Percentiles rank a stretch among this genome's conserved stretches.
Evolutionary conservation across 306 rosid species (phyloP).

Genomic region (Morella rubra): DNA sequence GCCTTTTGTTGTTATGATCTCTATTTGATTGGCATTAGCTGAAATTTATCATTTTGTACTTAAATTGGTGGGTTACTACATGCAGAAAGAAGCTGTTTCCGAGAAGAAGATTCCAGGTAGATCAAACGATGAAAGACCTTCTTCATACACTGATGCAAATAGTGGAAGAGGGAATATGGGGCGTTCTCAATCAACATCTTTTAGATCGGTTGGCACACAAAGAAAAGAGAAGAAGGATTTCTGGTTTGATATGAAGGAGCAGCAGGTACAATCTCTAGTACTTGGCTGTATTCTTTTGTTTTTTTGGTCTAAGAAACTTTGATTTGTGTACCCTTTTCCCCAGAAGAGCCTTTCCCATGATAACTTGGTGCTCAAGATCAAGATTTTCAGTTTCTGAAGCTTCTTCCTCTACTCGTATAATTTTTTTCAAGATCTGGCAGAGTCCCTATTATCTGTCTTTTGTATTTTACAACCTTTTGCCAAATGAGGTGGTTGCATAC

Average conservation of each 20-base stretch:
- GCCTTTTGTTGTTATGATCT: not conserved
- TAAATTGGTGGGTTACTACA: slow-evolving; percentile 7
- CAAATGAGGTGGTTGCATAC: slow-evolving; percentile 16
- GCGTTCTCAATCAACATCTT: slow-evolving; percentile 42
- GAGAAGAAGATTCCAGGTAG: slow-evolving; percentile 35
- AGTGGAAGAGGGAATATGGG: slow-evolving; percentile 33
- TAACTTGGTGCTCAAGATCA: not conserved
- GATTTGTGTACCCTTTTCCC: not conserved
- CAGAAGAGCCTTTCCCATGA: not conserved
- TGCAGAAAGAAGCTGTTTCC: slow-evolving; percentile 44
- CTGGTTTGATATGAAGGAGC: slow-evolving; percentile 50
- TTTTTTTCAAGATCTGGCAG: not conserved
- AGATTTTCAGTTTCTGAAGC: not conserved
- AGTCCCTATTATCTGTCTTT: not conserved
- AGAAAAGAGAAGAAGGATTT: slow-evolving; percentile 60
- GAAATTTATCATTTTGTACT: not conserved
- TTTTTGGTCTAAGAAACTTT: not conserved
- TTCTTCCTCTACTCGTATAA: not conserved
- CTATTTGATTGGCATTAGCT: too few relatives aligned
- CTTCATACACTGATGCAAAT: slow-evolving; percentile 17
- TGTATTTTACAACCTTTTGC: slow-evolving; percentile 1
- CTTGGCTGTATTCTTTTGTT: not conserved
- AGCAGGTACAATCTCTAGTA: slow-evolving; percentile 48
- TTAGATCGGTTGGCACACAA: slow-evolving; percentile 55
- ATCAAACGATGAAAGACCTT: slow-evolving; percentile 42